phyloP scores from a whole-genome alignment of 2,329 filamentous ascomycete species.

The Dryadomyces sulphureus region DNA sequence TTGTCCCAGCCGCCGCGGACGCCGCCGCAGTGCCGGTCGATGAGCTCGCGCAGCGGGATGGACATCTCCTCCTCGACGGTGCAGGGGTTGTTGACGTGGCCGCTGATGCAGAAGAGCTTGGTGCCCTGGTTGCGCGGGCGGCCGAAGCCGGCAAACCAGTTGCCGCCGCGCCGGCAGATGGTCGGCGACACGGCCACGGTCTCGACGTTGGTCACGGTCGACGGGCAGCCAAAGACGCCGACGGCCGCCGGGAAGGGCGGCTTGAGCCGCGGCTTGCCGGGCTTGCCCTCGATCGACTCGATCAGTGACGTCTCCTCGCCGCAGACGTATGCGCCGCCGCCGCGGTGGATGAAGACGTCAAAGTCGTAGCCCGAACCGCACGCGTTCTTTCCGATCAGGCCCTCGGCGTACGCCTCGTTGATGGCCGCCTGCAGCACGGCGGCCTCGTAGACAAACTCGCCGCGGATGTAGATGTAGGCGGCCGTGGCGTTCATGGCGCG shows the following conservation, averaged over 20 bases:
- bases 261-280: slow-evolving; percentile 96
- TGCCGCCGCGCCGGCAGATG: slow-evolving; percentile 81
- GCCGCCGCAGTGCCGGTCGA: slow-evolving; percentile 96
- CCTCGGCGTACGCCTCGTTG: slow-evolving; percentile 91
- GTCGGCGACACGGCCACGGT: slow-evolving; percentile 91
- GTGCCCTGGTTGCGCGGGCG: slow-evolving; percentile 94
- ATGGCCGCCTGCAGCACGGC: slow-evolving; percentile 88
- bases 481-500: slow-evolving; percentile 98
- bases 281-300: slow-evolving; percentile 95
- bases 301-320: slow-evolving; percentile 97
- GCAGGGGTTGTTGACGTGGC: slow-evolving; percentile 95
- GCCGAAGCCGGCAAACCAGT: slow-evolving; percentile 88
- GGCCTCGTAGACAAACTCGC: slow-evolving; percentile 94
- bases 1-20: slow-evolving; percentile 97
- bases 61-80: slow-evolving; percentile 99
- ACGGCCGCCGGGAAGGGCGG: slow-evolving; percentile 95
- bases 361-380: slow-evolving; percentile 96
- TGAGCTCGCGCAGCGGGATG: slow-evolving; percentile 87
- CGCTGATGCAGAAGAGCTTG: slow-evolving; percentile 97
- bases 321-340: slow-evolving; percentile 94
- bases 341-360: slow-evolving; percentile 91
- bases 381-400: slow-evolving; percentile 94
- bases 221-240: slow-evolving; percentile 94
- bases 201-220: slow-evolving; percentile 96
- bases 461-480: slow-evolving; percentile 98